Evolutionary conservation across 2,329 filamentous ascomycete species (phyloP).

Genomic region (Rhynchosporium secalis): DNA sequence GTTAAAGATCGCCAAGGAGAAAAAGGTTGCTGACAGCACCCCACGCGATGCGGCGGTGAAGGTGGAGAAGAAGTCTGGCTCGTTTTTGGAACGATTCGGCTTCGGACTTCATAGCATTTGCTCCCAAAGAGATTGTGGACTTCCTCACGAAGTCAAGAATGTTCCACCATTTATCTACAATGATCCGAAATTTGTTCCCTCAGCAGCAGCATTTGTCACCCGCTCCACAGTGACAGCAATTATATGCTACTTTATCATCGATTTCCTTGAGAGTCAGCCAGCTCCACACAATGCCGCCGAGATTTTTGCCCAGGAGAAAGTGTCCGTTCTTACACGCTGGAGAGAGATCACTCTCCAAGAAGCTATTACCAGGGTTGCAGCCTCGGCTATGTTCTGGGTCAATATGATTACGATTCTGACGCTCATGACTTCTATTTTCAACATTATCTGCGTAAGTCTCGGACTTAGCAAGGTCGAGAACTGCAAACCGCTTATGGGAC

Average conservation of each 20-base stretch:
- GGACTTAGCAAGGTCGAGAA: conserved; percentile 1
- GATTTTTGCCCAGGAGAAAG: background rate
- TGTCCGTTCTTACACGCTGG: conserved; percentile 3
- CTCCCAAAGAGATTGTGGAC: conserved; percentile 11
- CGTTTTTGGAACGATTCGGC: background rate
- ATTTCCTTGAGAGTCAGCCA: conserved; percentile 15
- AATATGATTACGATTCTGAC: conserved; percentile 3
- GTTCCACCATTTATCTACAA: conserved; percentile 12
- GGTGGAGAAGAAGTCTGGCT: conserved; percentile 1
- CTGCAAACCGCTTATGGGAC: conserved; percentile 16
- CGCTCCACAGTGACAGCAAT: background rate
- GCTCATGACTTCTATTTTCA: background rate
- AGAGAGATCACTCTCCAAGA: conserved; percentile 3
- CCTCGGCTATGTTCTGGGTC: conserved; percentile 10
- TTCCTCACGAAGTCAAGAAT: conserved; percentile 11
- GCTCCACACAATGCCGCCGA: conserved; percentile 6
- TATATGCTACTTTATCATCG: conserved; percentile 10
- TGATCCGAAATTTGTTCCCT: conserved; percentile 13
- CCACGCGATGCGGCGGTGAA: background rate
- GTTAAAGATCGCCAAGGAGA: background rate
- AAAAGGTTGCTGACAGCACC: background rate
- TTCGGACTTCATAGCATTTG: conserved; percentile 10
- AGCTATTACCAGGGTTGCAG: conserved; percentile 4
- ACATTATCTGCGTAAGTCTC: conserved; percentile 5
- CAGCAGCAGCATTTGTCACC: conserved; percentile 1